Percentiles rank a stretch among this genome's conserved stretches.
phyloP scores from a whole-genome alignment of 2,329 filamentous ascomycete species.

The Chaetoscypha palmicola region DNA sequence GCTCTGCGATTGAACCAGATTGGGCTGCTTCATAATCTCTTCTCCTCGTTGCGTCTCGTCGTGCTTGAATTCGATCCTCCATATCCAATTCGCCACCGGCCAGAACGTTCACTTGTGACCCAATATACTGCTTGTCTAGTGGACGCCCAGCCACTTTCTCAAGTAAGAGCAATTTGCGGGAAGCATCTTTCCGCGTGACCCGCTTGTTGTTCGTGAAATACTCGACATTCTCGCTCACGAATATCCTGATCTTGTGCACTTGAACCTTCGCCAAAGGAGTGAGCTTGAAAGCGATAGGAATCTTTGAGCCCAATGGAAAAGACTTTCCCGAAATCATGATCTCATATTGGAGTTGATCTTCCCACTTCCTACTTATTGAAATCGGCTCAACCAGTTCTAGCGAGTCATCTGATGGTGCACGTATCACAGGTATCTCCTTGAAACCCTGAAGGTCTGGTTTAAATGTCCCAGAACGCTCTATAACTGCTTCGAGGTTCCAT shows the following conservation, averaged over 20 bases:
- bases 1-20: constrained; percentile 38
- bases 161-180: constrained; percentile 60
- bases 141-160: constrained; percentile 63
- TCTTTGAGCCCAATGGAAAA: constrained; percentile 62
- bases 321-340: constrained; percentile 74
- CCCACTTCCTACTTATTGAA: constrained; percentile 69
- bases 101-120: constrained; percentile 58
- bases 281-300: constrained; percentile 70
- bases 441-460: constrained; percentile 59
- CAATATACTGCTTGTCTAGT: constrained; percentile 56
- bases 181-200: constrained; percentile 60
- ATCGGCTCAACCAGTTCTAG: constrained; percentile 68
- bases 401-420: constrained; percentile 62
- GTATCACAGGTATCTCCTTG: constrained; percentile 61
- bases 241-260: constrained; percentile 67
- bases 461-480: constrained; percentile 65
- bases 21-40: constrained; percentile 46
- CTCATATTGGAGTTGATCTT: constrained; percentile 69
- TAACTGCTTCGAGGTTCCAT: constrained; percentile 61
- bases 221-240: constrained; percentile 65
- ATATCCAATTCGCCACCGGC: constrained; percentile 61
- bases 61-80: constrained; percentile 30
- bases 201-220: constrained; percentile 63
- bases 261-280: constrained; percentile 68
- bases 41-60: constrained; percentile 28